Base-by-base conservation (phyloP, 257 asterid species). In the Lycium barbarum region DNA sequence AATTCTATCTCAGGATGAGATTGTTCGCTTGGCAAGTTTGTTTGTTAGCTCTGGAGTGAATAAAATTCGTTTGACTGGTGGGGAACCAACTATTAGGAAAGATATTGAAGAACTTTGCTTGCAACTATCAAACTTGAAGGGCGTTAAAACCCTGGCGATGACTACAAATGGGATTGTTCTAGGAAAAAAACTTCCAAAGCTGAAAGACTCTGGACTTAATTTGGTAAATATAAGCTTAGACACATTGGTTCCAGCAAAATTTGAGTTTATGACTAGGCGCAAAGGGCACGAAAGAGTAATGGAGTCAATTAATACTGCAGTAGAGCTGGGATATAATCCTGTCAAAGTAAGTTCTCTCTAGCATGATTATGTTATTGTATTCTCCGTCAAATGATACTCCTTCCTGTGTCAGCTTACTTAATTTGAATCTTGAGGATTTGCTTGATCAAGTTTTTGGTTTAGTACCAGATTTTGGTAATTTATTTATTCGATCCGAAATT, bases 31-130 rank as follows among this genome's bases (percentile, higher is more conserved):
- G 55, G 97, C 98, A 11, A 86, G 83, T 86, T 89, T 97, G 78
- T 97, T 97, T 86, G 99, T 97, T 53, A 91, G 92, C 82, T 91
- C 97, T n/a, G 98, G 99, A 83, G 98, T 95, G 73, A 88, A 89
- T 20, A 97, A 97, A 84, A 94, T 97, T 86, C 97, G 98, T 73
- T 91, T 97, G 85, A 97, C 98, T 86, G 98, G 99, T 67, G 99
- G 99, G 65, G 99, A 97, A 86, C 98, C 98, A 8, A 89, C 97
- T 13, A 80, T 95, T 86, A 89, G 97, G 89, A 97, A 93, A 88
- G 98, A 95, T 82, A 89, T 97, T 58, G 99, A 94, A 83, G 98
- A 95, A 73, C 91, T 95, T 80, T 97, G 99, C 92, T 89, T 82
- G 9, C 90, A 86, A 83, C 84, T 97, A 68, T 95, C 99, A 22